Conservation (phyloP, 352 stramenopile genomes). For the Phytopythium chamaehyphon region DNA sequence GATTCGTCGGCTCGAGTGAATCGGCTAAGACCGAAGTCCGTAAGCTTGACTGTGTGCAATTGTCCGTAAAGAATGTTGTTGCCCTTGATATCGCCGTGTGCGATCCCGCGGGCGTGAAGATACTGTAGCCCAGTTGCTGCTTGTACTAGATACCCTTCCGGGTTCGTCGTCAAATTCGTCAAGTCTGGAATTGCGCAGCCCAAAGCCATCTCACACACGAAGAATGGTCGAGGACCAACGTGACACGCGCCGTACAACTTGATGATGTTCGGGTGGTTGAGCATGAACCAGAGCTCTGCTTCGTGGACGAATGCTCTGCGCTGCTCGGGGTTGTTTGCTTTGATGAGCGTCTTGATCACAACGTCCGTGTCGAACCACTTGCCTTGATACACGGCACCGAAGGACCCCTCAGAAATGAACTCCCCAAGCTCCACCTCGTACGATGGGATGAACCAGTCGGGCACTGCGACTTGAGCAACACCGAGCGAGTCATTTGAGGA, state of each 20-base stretch:
- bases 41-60: slow-evolving; percentile 11
- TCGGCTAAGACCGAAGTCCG: too few species aligned
- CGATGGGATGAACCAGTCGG: slow-evolving; percentile 23
- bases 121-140: too few species aligned
- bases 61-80: background rate
- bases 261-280: slow-evolving; percentile 29
- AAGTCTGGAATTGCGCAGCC: too few species aligned
- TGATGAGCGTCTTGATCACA: slow-evolving; percentile 19
- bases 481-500: too few species aligned
- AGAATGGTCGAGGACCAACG: slow-evolving; percentile 26
- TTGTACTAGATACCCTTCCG: too few species aligned
- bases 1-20: too few species aligned
- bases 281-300: slow-evolving; percentile 24
- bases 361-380: slow-evolving; percentile 23
- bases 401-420: slow-evolving; percentile 15
- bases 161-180: too few species aligned
- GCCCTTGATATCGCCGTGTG: too few species aligned
- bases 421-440: slow-evolving; percentile 28
- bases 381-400: slow-evolving; percentile 21
- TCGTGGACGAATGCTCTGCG: slow-evolving; percentile 17
- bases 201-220: slow-evolving; percentile 33
- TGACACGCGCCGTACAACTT: slow-evolving; percentile 29
- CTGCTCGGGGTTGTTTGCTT: background rate
- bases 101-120: too few species aligned
- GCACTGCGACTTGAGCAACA: background rate